These are phyloP conservation scores for Pseudoturritis turrita DNA, from an alignment of 345 rosid genomes.

Conservation along the genomic window DNA sequence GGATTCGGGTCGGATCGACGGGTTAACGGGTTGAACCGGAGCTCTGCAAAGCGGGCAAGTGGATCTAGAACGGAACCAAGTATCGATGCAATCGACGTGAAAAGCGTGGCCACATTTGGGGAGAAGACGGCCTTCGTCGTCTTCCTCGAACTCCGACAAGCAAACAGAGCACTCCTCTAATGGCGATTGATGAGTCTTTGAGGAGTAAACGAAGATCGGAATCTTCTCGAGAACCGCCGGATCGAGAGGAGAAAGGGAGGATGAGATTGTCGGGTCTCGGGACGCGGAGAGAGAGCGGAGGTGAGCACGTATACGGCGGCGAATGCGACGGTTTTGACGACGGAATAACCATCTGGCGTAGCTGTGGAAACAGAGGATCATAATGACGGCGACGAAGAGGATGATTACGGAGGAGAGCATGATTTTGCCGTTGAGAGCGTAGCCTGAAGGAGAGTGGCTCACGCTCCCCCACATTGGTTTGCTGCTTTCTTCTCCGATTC, in stretches of 20 bases:
- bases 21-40: slow-evolving; percentile 40
- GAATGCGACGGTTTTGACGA: slow-evolving; percentile 38
- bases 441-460: slow-evolving; percentile 20
- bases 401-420: slow-evolving; percentile 48
- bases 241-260: slow-evolving; percentile 43
- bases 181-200: slow-evolving; percentile 12
- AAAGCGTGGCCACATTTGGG: slow-evolving; percentile 71
- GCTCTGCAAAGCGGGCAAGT: slow-evolving; percentile 83
- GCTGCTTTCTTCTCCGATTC: slow-evolving; percentile 17
- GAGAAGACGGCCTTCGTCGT: slow-evolving; percentile 57
- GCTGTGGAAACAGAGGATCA: slow-evolving; percentile 54
- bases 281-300: slow-evolving; percentile 30
- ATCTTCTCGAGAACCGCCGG: slow-evolving; percentile 41
- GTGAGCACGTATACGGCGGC: slow-evolving; percentile 37
- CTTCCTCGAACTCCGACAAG: slow-evolving; percentile 67
- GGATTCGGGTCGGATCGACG: neutral
- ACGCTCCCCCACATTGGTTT: slow-evolving; percentile 24
- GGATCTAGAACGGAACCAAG: slow-evolving; percentile 74
- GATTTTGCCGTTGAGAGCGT: slow-evolving; percentile 51
- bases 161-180: slow-evolving; percentile 63
- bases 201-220: slow-evolving; percentile 48
- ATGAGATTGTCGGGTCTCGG: neutral
- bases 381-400: slow-evolving; percentile 44
- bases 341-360: slow-evolving; percentile 48
- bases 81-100: slow-evolving; percentile 76